Percentiles rank a stretch among this genome's conserved stretches.
These are phyloP conservation scores for Crassisporium funariophilum DNA, from an alignment of 768 basidiomycete species.

Conservation along the genomic window DNA sequence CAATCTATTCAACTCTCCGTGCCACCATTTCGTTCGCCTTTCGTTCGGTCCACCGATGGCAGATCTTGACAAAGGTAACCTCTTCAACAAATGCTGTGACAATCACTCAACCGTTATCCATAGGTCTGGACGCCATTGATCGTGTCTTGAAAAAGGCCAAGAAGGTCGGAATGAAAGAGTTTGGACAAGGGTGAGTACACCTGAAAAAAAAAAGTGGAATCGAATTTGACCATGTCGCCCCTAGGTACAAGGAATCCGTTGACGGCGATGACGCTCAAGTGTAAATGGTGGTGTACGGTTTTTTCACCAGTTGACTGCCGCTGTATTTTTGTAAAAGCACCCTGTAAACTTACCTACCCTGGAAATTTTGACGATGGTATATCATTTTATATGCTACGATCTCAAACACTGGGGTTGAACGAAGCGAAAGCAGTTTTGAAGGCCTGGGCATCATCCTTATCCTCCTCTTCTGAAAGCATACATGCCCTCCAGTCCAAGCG, in stretches of 20 bases:
- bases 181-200: conserved; percentile 65
- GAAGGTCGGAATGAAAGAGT: conserved; percentile 56
- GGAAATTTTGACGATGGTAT: not conserved
- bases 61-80: conserved; percentile 73
- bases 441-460: conserved; percentile 76
- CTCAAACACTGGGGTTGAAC: conserved; percentile 57
- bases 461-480: conserved; percentile 79
- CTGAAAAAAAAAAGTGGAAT: not conserved
- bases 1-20: conserved; percentile 88
- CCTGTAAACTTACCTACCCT: too few species aligned
- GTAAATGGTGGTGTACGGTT: too few species aligned
- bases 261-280: too few species aligned
- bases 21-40: conserved; percentile 86
- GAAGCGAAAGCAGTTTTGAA: conserved; percentile 85
- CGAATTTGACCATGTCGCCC: not conserved
- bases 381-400: too few species aligned
- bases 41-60: conserved; percentile 84
- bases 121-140: conserved; percentile 85
- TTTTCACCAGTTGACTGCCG: not conserved
- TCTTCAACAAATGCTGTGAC: not conserved
- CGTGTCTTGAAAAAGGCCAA: conserved; percentile 73
- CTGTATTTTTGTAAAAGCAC: not conserved
- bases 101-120: conserved; percentile 2
- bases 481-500: conserved; percentile 94
- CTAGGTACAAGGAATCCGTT: conserved; percentile 33